A percentile compares a stretch with the other conserved stretches of the same genome.
Conservation (phyloP, 2,329 filamentous ascomycete genomes). For the Cercospora zeina region DNA sequence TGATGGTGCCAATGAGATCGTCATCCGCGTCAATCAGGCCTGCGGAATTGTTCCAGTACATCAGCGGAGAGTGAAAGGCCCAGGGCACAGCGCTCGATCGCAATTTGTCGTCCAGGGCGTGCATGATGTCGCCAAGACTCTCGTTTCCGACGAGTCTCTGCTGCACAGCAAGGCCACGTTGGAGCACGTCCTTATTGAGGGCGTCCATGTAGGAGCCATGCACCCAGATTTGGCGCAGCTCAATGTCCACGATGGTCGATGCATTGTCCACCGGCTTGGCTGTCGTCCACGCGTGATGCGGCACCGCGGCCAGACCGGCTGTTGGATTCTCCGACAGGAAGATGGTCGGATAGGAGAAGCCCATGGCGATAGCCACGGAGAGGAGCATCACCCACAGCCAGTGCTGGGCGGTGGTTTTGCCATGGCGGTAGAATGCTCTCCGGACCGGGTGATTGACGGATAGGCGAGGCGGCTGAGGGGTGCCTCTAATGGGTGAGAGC, state of each 20-base stretch:
- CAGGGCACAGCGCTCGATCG: constrained; percentile 54
- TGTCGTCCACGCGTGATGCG: constrained; percentile 75
- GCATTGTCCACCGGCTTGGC: constrained; percentile 39
- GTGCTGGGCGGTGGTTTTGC: constrained; percentile 68
- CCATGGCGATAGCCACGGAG: constrained; percentile 68
- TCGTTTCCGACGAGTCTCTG: constrained; percentile 63
- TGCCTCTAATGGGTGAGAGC: constrained; percentile 74
- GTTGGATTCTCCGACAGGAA: constrained; percentile 72
- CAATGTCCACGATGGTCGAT: constrained; percentile 64
- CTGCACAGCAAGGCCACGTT: constrained; percentile 68
- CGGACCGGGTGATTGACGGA: constrained; percentile 65
- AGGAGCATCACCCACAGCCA: constrained; percentile 72
- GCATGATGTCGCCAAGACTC: constrained; percentile 27
- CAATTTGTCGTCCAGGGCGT: constrained; percentile 31
- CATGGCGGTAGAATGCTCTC: constrained; percentile 66
- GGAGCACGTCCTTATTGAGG: constrained; percentile 64
- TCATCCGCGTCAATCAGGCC: constrained; percentile 59
- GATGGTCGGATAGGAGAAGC: constrained; percentile 72
- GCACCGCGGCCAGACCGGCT: constrained; percentile 69
- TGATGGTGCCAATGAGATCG: constrained; percentile 69
- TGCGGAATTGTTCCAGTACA: constrained; percentile 74
- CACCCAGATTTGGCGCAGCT: constrained; percentile 79
- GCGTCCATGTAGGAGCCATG: constrained; percentile 80
- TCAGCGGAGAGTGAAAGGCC: constrained; percentile 80
- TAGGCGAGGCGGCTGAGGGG: constrained; percentile 70